phyloP scores from a whole-genome alignment of 805 yeast species.

The Nakazawaea wickerhamii region DNA sequence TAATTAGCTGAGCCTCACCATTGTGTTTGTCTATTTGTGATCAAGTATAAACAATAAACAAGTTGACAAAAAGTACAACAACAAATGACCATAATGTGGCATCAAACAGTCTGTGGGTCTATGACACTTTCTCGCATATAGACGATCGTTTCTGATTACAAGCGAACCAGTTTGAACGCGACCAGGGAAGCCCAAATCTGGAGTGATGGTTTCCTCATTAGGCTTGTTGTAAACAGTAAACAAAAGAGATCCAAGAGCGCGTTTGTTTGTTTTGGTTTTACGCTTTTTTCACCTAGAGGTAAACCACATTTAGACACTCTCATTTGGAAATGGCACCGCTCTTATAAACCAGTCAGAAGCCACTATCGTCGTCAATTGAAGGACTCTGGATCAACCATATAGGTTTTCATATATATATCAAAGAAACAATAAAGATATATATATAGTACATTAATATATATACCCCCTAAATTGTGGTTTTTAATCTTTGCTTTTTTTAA shows the following conservation, averaged over 20 bases:
- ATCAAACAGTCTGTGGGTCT: not conserved
- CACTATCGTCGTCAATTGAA: too few relatives aligned
- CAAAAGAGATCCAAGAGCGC: not conserved
- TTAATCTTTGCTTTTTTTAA: not conserved
- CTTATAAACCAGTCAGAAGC: too few relatives aligned
- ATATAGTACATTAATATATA: too few relatives aligned
- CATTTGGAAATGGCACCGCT: too few relatives aligned
- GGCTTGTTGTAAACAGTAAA: not conserved
- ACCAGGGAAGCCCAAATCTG: conserved; percentile 1
- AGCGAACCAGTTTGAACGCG: conserved; percentile 13
- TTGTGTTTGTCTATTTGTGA: conserved; percentile 13
- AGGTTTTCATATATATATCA: too few relatives aligned
- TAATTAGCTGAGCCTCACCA: not conserved
- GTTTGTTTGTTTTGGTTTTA: not conserved
- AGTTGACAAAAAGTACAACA: conserved; percentile 15
- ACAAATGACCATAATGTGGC: conserved; percentile 18
- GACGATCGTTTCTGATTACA: conserved; percentile 12
- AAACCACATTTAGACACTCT: not conserved
- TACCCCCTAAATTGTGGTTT: too few relatives aligned
- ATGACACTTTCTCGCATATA: too few relatives aligned
- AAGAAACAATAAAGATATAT: too few relatives aligned
- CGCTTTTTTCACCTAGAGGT: too few relatives aligned
- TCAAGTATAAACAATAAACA: too few relatives aligned
- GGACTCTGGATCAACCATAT: too few relatives aligned
- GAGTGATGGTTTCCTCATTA: conserved; percentile 1